Conservation (phyloP, 768 basidiomycete species). For the Lactarius hatsudake region DNA sequence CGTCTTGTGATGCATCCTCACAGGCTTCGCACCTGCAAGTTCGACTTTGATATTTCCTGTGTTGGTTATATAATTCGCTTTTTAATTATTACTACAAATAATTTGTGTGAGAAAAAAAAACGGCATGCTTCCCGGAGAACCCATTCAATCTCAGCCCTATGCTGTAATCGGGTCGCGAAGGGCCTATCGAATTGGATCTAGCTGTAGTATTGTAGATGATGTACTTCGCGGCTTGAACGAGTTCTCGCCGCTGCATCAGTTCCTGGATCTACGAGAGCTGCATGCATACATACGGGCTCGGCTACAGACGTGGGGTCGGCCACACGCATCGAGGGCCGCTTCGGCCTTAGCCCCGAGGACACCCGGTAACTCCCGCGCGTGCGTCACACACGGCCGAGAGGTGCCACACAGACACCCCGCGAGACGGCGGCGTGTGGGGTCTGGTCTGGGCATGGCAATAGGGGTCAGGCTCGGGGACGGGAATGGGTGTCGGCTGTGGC, state of each 20-base stretch:
- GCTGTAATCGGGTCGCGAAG: too few relatives aligned
- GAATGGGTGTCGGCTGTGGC: not conserved
- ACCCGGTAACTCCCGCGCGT: not conserved
- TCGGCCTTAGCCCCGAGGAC: not conserved
- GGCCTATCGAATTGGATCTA: too few relatives aligned
- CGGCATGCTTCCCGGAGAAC: too few relatives aligned
- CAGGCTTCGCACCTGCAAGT: too few relatives aligned
- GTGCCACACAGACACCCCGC: not conserved
- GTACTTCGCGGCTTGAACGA: too few relatives aligned
- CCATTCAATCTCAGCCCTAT: too few relatives aligned
- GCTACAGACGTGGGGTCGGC: conserved; percentile 42
- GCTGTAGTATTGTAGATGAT: too few relatives aligned
- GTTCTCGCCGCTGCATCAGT: conserved; percentile 38
- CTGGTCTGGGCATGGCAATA: not conserved
- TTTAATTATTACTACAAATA: too few relatives aligned
- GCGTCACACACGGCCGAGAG: not conserved
- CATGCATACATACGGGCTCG: conserved; percentile 40
- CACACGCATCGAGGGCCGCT: conserved; percentile 24
- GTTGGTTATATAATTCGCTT: too few relatives aligned
- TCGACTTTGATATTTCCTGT: too few relatives aligned
- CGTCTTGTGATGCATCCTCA: too few relatives aligned
- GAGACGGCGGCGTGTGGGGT: not conserved
- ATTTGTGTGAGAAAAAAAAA: too few relatives aligned
- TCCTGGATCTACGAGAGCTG: conserved; percentile 49
- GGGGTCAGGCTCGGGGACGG: not conserved